Base-by-base conservation (phyloP, 345 rosid genomes). In the Boechera retrofracta region DNA sequence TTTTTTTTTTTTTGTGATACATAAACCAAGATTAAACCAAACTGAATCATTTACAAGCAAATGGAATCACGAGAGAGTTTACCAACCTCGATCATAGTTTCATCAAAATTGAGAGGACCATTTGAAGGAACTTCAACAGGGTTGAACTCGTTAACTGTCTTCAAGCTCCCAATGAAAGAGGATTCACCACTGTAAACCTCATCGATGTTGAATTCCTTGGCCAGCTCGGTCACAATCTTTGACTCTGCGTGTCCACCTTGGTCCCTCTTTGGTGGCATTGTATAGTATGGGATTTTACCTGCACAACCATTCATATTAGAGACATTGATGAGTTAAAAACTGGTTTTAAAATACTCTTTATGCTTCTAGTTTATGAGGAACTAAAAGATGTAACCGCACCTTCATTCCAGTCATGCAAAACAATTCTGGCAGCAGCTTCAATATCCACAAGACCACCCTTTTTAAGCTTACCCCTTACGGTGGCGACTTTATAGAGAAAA, bases 371-470 rank as follows among this genome's bases (percentile, higher is more conserved):
- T 32, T 10, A 51, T 7, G 18, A 73, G 45, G 3, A 61, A 60
- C 56, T 41, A 58, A 41, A 42, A 45, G 36, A 35, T 0, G 44
- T 39, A 39, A 10, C 62, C 76, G 39, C 83, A 90, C 96, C 98
- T 70, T 89, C 90, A 78, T 90, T 92, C 98, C 97, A 92, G 83
- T 92, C 97, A 61, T 86, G 98, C 82, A 95, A 84, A 75, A 92
- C 87, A 66, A 92, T 87, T 81, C 91, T 89, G 10, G 99, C 97
- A 58, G 96, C 86, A 67, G 98, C 89, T 9, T 92, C 94, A 52
- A 86, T 89, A 79, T 95, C 97, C 64, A 89, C 89, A 61, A 91
- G 67, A 75, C 99, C 98, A 77, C 99, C 99, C 85, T 95, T 95
- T 75, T 91, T 95, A 10, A 95, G 97, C 85, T 86, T 89, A 36